These are phyloP conservation scores for Casuarina equisetifolia DNA, from an alignment of 306 rosid species.

Conservation along the genomic window DNA sequence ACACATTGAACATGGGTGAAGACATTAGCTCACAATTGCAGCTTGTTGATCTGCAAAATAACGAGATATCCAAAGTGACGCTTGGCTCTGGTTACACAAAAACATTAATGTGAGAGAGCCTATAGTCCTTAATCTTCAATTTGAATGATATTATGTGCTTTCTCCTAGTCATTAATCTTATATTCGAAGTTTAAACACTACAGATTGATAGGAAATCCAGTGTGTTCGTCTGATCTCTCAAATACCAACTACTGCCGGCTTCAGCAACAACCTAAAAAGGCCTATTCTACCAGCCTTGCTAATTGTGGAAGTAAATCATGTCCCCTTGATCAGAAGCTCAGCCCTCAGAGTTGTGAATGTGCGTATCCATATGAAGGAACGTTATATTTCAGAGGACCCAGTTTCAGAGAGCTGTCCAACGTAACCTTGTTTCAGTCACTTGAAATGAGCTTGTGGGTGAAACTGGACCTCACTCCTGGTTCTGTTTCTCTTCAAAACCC, in stretches of 20 bases:
- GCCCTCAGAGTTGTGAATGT: constrained; percentile 92
- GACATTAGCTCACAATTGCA: constrained; percentile 57
- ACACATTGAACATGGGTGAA: constrained; percentile 66
- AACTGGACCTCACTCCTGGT: constrained; percentile 67
- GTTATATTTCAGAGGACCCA: constrained; percentile 75
- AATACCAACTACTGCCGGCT: constrained; percentile 56
- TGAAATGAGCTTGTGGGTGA: constrained; percentile 71
- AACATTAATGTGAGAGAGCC: constrained; percentile 59
- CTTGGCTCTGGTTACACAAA: constrained; percentile 49
- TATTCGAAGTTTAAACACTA: constrained; percentile 26
- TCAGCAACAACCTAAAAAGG: constrained; percentile 42
- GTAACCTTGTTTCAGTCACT: constrained; percentile 53
- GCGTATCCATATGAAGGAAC: constrained; percentile 80
- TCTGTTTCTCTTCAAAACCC: constrained; percentile 78
- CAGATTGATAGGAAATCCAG: constrained; percentile 88
- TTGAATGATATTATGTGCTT: constrained; percentile 7
- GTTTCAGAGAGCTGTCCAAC: constrained; percentile 67
- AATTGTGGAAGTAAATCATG: constrained; percentile 60
- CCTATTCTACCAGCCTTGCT: constrained; percentile 72
- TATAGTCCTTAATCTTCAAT: constrained; percentile 9
- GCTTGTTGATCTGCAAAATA: constrained; percentile 83
- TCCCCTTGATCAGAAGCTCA: constrained; percentile 56
- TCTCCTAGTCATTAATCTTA: constrained; percentile 9
- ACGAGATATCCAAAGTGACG: constrained; percentile 54
- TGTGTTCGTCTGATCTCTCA: constrained; percentile 47